phyloP scores from a whole-genome alignment of 148 eudicot genomes.

The Camellia japonica region DNA sequence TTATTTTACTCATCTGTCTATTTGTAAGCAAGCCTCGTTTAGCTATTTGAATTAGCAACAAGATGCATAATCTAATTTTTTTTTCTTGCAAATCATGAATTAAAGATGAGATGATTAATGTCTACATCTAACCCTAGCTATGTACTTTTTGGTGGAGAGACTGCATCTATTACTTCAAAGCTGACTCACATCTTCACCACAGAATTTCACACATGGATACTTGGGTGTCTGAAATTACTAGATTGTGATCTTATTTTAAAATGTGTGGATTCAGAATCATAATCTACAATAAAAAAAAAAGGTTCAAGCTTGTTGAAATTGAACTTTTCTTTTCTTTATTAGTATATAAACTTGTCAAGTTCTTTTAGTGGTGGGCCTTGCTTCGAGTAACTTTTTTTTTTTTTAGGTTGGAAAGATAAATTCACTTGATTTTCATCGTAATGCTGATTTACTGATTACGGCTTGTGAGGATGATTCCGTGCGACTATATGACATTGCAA shows the following conservation, averaged over 20 bases:
- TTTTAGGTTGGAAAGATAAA: conserved; percentile 85
- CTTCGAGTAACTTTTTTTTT: conserved; percentile 5
- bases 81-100: neutral
- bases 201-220: neutral
- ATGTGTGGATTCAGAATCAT: neutral
- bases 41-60: neutral
- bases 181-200: neutral
- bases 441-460: conserved; percentile 79
- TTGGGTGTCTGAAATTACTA: neutral
- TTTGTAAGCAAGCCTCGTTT: neutral
- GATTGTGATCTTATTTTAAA: neutral
- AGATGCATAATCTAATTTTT: neutral
- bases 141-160: neutral
- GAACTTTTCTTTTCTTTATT: neutral
- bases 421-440: conserved; percentile 90
- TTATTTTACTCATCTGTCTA: neutral
- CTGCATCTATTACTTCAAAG: neutral
- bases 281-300: neutral
- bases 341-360: neutral
- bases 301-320: neutral
- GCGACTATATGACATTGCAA: conserved; percentile 80
- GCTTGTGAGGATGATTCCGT: conserved; percentile 93
- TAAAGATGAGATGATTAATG: neutral
- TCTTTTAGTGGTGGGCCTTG: neutral
- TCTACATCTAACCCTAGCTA: neutral